Evolutionary conservation across 306 rosid genomes (phyloP).

Genomic region (Rosa rugosa): DNA sequence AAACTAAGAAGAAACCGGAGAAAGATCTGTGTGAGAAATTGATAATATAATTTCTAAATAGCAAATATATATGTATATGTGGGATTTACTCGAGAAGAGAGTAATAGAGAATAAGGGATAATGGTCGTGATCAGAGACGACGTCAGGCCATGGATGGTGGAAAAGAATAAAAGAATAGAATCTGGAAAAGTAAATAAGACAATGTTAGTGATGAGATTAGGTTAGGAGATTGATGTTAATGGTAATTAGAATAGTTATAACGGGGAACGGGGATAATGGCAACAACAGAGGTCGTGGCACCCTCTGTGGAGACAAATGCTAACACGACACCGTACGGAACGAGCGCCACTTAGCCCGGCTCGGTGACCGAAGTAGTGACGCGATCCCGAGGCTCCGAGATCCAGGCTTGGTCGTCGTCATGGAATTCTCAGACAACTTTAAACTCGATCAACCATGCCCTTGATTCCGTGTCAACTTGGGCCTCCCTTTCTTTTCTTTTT

Average conservation of each 20-base stretch:
- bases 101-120: not conserved
- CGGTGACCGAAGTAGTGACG: conserved; percentile 15
- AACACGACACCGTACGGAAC: conserved; percentile 12
- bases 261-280: conserved; percentile 41
- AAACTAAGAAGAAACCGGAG: not conserved
- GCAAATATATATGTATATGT: too few relatives aligned
- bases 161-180: conserved; percentile 16
- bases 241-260: conserved; percentile 4
- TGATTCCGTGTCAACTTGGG: conserved; percentile 49
- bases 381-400: conserved; percentile 29
- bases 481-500: not conserved
- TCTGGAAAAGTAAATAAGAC: not conserved
- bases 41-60: too few relatives aligned
- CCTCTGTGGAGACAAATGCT: conserved; percentile 52
- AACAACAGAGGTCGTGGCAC: conserved; percentile 52
- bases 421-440: conserved; percentile 31
- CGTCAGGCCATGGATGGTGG: conserved; percentile 10
- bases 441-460: not conserved
- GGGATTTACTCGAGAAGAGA: conserved; percentile 6
- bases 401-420: conserved; percentile 31
- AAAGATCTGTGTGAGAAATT: not conserved
- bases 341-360: conserved; percentile 7
- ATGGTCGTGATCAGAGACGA: conserved; percentile 21
- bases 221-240: not conserved
- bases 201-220: not conserved